phyloP scores from a whole-genome alignment of 2,329 filamentous ascomycete species.

The Diaporthe ilicicola region DNA sequence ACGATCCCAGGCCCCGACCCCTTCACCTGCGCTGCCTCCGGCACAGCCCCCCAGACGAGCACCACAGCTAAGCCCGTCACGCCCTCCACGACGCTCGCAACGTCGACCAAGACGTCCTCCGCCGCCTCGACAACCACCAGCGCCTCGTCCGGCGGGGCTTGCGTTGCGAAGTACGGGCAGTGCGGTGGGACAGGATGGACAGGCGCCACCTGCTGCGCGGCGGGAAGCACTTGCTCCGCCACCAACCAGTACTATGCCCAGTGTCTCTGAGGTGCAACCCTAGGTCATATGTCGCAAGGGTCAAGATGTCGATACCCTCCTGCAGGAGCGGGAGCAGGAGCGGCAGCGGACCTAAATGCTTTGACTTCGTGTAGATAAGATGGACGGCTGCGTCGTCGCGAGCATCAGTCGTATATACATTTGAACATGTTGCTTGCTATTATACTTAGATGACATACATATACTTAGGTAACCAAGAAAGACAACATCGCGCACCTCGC shows the following conservation, averaged over 20 bases:
- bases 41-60: background rate
- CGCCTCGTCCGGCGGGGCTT: background rate
- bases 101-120: conserved; percentile 7
- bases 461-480: background rate
- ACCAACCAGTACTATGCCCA: conserved; percentile 39
- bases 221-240: conserved; percentile 33
- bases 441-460: background rate
- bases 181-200: conserved; percentile 35
- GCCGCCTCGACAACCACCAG: background rate
- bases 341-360: accelerated
- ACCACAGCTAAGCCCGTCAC: background rate
- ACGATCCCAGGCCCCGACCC: conserved; percentile 18
- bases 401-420: background rate
- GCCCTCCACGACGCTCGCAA: conserved; percentile 15
- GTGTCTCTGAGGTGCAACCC: conserved; percentile 23
- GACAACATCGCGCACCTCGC: background rate
- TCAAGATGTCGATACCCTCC: too few relatives aligned
- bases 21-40: conserved; percentile 22
- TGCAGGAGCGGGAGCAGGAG: too few relatives aligned
- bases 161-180: conserved; percentile 31
- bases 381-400: background rate
- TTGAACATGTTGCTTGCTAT: background rate
- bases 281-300: too few relatives aligned
- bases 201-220: conserved; percentile 36
- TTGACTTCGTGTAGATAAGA: background rate